Evolutionary conservation across 805 yeast genomes (phyloP).

Genomic region (Cyberlindnera suaveolens): DNA sequence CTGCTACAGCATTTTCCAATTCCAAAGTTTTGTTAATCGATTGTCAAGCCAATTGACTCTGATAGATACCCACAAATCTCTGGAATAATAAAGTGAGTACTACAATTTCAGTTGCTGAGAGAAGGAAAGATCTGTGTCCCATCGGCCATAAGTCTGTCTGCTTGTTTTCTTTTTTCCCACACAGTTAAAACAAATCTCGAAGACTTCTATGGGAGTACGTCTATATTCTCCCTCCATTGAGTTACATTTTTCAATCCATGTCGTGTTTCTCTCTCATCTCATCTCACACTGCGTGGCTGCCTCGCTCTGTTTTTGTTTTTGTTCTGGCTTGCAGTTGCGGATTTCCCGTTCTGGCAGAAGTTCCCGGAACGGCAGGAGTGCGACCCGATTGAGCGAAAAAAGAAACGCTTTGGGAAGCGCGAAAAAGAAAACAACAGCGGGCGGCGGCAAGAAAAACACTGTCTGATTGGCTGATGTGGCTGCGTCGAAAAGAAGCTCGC

Average conservation of each 20-base stretch:
- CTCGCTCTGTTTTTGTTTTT: background rate
- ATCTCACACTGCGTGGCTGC: background rate
- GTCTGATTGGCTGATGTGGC: background rate
- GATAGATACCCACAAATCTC: slow-evolving; percentile 2
- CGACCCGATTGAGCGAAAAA: background rate
- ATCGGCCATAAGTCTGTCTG: too few species aligned
- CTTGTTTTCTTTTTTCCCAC: too few species aligned
- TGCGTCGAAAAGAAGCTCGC: too few species aligned
- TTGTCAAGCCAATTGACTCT: slow-evolving; percentile 1
- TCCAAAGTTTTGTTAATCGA: slow-evolving; percentile 3
- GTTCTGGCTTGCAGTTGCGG: background rate
- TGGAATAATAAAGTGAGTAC: slow-evolving; percentile 3
- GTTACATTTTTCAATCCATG: too few species aligned
- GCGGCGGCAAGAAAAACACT: background rate
- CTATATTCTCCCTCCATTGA: too few species aligned
- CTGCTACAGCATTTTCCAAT: slow-evolving; percentile 1
- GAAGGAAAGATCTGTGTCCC: too few species aligned
- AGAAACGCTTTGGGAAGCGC: background rate
- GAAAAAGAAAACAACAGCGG: too few species aligned
- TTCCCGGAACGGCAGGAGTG: background rate
- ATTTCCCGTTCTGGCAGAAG: too few species aligned
- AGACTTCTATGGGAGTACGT: too few species aligned
- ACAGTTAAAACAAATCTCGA: too few species aligned
- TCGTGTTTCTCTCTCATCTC: background rate
- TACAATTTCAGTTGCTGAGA: background rate